These are phyloP conservation scores for Meira miltonrushii DNA, from an alignment of 1,284 basidiomycete species.

Conservation along the genomic window DNA sequence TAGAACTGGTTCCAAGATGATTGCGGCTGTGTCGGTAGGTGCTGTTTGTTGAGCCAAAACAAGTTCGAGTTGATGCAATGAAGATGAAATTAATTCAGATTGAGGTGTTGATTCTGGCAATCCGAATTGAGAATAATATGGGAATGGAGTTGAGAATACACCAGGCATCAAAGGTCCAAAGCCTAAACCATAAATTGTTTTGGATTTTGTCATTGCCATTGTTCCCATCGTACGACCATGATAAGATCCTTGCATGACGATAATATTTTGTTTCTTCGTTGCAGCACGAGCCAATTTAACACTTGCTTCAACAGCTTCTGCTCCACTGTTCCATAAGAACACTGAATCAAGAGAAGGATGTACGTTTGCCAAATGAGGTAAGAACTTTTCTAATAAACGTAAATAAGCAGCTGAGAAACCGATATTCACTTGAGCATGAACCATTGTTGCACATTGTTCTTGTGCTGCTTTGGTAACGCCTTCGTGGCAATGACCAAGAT, in stretches of 20 bases:
- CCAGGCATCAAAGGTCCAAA: slow-evolving; percentile 79
- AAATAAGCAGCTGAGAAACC: slow-evolving; percentile 37
- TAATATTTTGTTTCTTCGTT: slow-evolving; percentile 78
- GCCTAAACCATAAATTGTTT: slow-evolving; percentile 80
- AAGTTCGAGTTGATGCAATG: slow-evolving; percentile 76
- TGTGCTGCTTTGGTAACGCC: slow-evolving; percentile 43
- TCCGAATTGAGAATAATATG: slow-evolving; percentile 86
- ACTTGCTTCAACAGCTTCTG: slow-evolving; percentile 79
- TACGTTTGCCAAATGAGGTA: slow-evolving; percentile 60
- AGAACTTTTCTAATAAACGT: slow-evolving; percentile 34
- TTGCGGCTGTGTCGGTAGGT: slow-evolving; percentile 80
- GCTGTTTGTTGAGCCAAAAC: slow-evolving; percentile 77
- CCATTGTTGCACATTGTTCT: slow-evolving; percentile 44
- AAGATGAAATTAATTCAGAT: slow-evolving; percentile 64
- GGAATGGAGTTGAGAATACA: slow-evolving; percentile 75
- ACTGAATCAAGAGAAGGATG: slow-evolving; percentile 82
- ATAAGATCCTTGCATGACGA: slow-evolving; percentile 67
- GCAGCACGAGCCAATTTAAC: slow-evolving; percentile 69
- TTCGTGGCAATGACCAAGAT: slow-evolving; percentile 49
- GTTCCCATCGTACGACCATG: slow-evolving; percentile 60
- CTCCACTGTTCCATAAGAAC: slow-evolving; percentile 75
- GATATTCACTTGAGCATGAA: slow-evolving; percentile 50
- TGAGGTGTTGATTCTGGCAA: slow-evolving; percentile 63
- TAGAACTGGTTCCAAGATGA: slow-evolving; percentile 84
- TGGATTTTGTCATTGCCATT: slow-evolving; percentile 81